phyloP scores from a whole-genome alignment of 2,329 filamentous ascomycete species.

The Furcasterigmium sp. region DNA sequence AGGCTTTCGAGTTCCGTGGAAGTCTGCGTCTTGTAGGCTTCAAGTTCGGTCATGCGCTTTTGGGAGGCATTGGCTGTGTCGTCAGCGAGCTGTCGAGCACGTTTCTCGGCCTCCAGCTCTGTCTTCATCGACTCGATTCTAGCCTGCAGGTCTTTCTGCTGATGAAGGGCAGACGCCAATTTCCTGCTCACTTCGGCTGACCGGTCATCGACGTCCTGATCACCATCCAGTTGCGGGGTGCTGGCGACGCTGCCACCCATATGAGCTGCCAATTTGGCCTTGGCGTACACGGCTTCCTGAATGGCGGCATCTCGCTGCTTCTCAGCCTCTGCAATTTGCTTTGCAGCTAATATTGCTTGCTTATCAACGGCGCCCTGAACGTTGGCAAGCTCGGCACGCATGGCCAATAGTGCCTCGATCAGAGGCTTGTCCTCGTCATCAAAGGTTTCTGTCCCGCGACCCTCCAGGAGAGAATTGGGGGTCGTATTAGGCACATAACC shows the following conservation, averaged over 20 bases:
- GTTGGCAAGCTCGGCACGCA: conserved; percentile 83
- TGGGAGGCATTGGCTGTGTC: conserved; percentile 81
- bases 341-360: conserved; percentile 79
- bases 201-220: conserved; percentile 59
- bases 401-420: conserved; percentile 85
- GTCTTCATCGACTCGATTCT: conserved; percentile 62
- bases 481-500: conserved; percentile 74
- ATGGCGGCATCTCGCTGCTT: conserved; percentile 93
- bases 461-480: conserved; percentile 69
- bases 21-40: conserved; percentile 76
- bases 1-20: conserved; percentile 81
- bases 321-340: conserved; percentile 88
- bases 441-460: conserved; percentile 71
- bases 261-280: conserved; percentile 84
- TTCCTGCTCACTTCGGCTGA: conserved; percentile 73
- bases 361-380: conserved; percentile 88
- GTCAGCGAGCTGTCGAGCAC: conserved; percentile 77
- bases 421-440: conserved; percentile 88
- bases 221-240: conserved; percentile 53
- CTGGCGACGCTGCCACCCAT: conserved; percentile 52
- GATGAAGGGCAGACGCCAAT: conserved; percentile 72
- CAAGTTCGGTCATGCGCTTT: conserved; percentile 76
- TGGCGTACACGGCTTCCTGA: conserved; percentile 89
- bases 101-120: conserved; percentile 77
- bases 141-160: conserved; percentile 76